These are phyloP conservation scores for Phytophthora tubulina DNA, from an alignment of 352 stramenopile species.

Conservation along the genomic window DNA sequence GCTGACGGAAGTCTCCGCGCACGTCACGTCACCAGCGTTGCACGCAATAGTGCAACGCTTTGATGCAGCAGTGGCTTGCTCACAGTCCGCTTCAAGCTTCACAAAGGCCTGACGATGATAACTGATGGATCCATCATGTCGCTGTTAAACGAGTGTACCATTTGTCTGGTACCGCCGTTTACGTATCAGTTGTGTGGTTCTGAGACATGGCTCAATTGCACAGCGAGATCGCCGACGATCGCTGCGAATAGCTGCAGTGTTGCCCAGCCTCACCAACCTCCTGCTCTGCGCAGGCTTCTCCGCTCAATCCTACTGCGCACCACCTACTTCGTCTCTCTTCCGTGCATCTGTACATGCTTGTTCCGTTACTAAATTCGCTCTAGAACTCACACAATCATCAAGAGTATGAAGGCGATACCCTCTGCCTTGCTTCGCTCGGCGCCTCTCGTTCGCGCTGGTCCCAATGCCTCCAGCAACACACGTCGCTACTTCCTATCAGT, in stretches of 20 bases:
- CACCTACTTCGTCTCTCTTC: not conserved
- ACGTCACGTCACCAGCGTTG: constrained; percentile 15
- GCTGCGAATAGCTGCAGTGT: constrained; percentile 13
- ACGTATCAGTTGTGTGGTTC: constrained; percentile 5
- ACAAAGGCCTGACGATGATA: not conserved
- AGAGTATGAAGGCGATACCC: constrained; percentile 30
- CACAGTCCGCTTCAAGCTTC: too few relatives aligned
- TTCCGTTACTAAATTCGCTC: not conserved
- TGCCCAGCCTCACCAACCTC: constrained; percentile 1
- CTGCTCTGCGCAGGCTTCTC: constrained; percentile 6
- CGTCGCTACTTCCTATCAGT: constrained; percentile 15
- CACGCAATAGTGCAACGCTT: not conserved
- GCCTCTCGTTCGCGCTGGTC: constrained; percentile 8
- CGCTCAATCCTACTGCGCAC: not conserved
- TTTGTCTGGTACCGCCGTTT: constrained; percentile 10
- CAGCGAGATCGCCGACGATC: constrained; percentile 6
- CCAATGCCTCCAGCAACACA: constrained; percentile 8
- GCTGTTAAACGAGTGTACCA: constrained; percentile 12
- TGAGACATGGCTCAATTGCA: constrained; percentile 8
- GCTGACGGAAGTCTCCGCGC: not conserved
- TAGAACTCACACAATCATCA: constrained; percentile 9
- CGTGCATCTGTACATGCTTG: constrained; percentile 23
- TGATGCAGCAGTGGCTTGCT: constrained; percentile 1
- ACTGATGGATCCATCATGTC: not conserved
- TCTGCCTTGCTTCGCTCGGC: constrained; percentile 17